Evolutionary conservation across 2,329 filamentous ascomycete species (phyloP).

Genomic region (Claviceps humidiphila): DNA sequence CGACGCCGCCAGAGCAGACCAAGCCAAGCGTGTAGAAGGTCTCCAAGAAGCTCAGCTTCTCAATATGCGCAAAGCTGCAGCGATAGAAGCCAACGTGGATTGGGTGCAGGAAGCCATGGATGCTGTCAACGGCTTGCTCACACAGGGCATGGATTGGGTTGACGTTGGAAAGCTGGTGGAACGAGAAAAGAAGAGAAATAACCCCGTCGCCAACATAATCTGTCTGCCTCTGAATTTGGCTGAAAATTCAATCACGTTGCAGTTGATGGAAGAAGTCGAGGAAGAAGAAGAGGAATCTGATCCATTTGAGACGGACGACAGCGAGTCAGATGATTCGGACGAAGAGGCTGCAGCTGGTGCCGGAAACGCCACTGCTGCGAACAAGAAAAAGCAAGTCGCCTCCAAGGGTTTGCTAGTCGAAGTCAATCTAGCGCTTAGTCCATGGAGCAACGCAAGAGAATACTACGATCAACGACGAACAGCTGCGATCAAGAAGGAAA

Average conservation of each 20-base stretch:
- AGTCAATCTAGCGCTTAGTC: slow-evolving; percentile 67
- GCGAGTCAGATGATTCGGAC: slow-evolving; percentile 27
- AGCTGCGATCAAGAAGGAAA: slow-evolving; percentile 76
- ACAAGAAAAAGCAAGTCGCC: slow-evolving; percentile 26
- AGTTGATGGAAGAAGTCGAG: slow-evolving; percentile 57
- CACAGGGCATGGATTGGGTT: slow-evolving; percentile 94
- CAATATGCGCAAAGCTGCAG: slow-evolving; percentile 77
- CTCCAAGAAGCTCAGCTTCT: slow-evolving; percentile 69
- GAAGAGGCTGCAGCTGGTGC: slow-evolving; percentile 12
- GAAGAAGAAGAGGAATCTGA: slow-evolving; percentile 48
- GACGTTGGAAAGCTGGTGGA: slow-evolving; percentile 82
- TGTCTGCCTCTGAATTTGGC: slow-evolving; percentile 75
- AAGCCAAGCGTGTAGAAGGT: slow-evolving; percentile 71
- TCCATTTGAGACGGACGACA: slow-evolving; percentile 54
- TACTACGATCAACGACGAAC: slow-evolving; percentile 85
- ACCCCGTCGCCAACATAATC: slow-evolving; percentile 78
- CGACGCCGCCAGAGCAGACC: slow-evolving; percentile 71
- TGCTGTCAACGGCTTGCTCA: slow-evolving; percentile 81
- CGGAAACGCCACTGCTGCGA: slow-evolving; percentile 9
- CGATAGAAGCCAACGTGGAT: slow-evolving; percentile 82
- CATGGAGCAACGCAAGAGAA: slow-evolving; percentile 79
- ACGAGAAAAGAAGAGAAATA: slow-evolving; percentile 66
- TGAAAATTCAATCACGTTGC: slow-evolving; percentile 76
- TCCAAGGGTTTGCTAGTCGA: slow-evolving; percentile 59
- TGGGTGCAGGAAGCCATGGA: slow-evolving; percentile 86